Evolutionary conservation across 768 basidiomycete genomes (phyloP).

Genomic region (Lactarius tabidus): DNA sequence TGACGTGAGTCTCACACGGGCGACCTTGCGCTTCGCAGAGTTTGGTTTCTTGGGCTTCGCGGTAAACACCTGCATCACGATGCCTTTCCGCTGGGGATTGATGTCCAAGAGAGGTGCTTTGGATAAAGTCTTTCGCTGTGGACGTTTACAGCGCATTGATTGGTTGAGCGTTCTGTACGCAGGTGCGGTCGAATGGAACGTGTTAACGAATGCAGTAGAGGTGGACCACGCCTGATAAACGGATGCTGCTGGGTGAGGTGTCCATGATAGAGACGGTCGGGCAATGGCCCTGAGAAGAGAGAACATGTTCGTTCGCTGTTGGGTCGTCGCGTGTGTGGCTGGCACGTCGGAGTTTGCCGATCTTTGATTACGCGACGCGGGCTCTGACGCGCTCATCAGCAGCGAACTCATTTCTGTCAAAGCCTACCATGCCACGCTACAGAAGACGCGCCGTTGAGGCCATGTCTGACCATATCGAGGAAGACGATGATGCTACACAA

Average conservation of each 20-base stretch:
- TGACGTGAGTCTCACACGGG: constrained; percentile 85
- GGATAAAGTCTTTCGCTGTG: constrained; percentile 45
- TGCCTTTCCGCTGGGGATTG: constrained; percentile 87
- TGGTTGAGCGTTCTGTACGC: constrained; percentile 76
- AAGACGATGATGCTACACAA: constrained; percentile 40
- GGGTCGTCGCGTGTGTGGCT: neutral
- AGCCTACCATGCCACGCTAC: constrained; percentile 39
- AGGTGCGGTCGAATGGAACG: constrained; percentile 62
- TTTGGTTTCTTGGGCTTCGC: constrained; percentile 96
- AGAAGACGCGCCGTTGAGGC: constrained; percentile 41
- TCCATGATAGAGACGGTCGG: constrained; percentile 11
- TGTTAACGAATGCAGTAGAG: constrained; percentile 36
- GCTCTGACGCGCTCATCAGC: neutral
- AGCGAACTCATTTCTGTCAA: neutral
- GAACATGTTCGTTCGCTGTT: constrained; percentile 7
- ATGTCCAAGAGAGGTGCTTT: constrained; percentile 76
- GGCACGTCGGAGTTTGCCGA: constrained; percentile 14
- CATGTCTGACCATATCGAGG: constrained; percentile 57
- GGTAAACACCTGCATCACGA: constrained; percentile 76
- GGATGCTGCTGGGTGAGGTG: constrained; percentile 15
- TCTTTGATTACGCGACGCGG: neutral
- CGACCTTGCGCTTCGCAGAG: constrained; percentile 96
- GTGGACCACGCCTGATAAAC: constrained; percentile 14
- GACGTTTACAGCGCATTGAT: constrained; percentile 68
- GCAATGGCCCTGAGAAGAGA: constrained; percentile 16